Evolutionary conservation across 1,284 basidiomycete species (phyloP), one percentile per base, ranked within the genome.

Genomic region (Boletellus deceptivus): DNA sequence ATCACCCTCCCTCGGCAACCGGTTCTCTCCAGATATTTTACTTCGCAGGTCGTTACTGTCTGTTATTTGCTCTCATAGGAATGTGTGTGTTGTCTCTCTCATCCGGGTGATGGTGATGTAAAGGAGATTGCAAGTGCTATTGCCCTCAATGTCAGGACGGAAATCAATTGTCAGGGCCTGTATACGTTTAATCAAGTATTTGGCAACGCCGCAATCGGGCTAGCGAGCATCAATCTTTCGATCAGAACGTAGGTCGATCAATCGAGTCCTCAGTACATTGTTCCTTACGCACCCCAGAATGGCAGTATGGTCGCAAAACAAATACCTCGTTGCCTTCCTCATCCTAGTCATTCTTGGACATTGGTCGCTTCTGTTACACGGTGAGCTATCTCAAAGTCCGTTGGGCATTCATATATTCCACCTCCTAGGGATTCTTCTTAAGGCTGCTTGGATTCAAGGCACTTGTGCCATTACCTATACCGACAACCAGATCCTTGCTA

Each of bases 201-300:
- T 48, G 88, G 87, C 11, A 87, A 88, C 65, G 76, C 82, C 7
- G 72, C 88, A 6, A 80, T 89, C 39, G 88, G 88, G 10, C 72
- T 89, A 4, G 85, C 88, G 8, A 89, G 86, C 61, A 80, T 89
- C 61, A 89, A 90, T 61, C 75, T 90, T n/a, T 88, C 86, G 5
- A 74, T 90, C 45, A 74, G 87, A 60, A 89, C 87, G 83, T 85
- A 66, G 54, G 82, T 73, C 6, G 4, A 20, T 25, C 7, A 2
- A 31, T 17, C 17, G 14, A 34, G 35, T 11, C 27, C 34, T 2
- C 13, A 27, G 22, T 41, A 31, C 31, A 13, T 16, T 8, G 8
- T 50, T 46, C 7, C 25, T 57, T 48, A 53, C 39, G 1, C 22
- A 55, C 6, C 52, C 18, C 54, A 86, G 84, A 5, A 84, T 89